phyloP scores from a whole-genome alignment of 768 basidiomycete species.

The Mycena vitilis region DNA sequence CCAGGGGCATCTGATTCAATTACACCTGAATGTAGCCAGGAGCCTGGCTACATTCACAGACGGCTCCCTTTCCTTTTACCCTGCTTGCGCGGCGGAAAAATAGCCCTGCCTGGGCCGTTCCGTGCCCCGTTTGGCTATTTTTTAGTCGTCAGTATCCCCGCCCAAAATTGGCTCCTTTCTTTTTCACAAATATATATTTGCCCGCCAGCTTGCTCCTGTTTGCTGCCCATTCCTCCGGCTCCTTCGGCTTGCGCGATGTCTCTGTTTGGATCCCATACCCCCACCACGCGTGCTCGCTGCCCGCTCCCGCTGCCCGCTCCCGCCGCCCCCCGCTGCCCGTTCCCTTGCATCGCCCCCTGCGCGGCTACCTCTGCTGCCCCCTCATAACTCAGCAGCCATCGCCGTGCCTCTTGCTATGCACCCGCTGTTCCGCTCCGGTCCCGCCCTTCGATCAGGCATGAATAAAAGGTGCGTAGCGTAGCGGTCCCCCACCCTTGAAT shows the following conservation, averaged over 20 bases:
- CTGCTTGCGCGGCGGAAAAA: not conserved
- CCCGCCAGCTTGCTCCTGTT: not conserved
- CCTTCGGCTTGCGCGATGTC: not conserved
- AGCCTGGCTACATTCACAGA: not conserved
- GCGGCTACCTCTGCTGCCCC: too few relatives aligned
- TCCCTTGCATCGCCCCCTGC: not conserved
- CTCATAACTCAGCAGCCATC: too few relatives aligned
- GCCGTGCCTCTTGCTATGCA: too few relatives aligned
- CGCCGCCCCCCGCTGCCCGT: not conserved
- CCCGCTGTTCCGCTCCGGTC: too few relatives aligned
- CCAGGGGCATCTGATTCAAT: constrained; percentile 8
- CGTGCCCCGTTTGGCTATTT: not conserved
- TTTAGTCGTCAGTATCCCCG: not conserved
- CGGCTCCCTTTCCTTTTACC: too few relatives aligned
- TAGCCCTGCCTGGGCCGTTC: not conserved
- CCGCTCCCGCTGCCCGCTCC: not conserved
- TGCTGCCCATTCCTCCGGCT: not conserved
- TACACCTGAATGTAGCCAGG: not conserved
- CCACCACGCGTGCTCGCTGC: not conserved
- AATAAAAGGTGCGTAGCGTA: too few relatives aligned
- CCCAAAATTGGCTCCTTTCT: not conserved
- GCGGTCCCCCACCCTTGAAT: too few relatives aligned
- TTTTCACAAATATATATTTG: not conserved
- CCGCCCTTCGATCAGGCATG: too few relatives aligned
- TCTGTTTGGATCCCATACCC: not conserved